Evolutionary conservation across 1,284 basidiomycete genomes (phyloP).

Genomic region (Ustilago cynodontis): DNA sequence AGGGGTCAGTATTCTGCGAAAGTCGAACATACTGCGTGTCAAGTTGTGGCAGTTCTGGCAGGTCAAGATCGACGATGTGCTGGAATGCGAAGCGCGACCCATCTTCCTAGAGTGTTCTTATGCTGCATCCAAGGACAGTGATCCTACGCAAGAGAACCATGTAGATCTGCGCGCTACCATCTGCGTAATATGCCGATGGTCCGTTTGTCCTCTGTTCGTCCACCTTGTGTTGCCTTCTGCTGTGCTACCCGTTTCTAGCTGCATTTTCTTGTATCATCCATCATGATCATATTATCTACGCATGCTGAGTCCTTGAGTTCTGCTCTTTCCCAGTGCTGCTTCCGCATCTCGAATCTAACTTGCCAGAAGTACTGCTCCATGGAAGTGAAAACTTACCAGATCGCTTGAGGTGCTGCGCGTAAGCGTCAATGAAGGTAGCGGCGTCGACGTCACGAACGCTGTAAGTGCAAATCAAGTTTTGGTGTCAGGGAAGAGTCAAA

Average conservation of each 20-base stretch:
- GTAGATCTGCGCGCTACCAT: neutral
- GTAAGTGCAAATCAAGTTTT: constrained; percentile 24
- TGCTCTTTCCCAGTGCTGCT: neutral
- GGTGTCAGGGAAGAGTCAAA: constrained; percentile 1
- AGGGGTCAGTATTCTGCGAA: constrained; percentile 7
- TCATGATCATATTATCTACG: neutral
- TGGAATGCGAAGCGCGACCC: neutral
- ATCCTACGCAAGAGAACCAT: no score
- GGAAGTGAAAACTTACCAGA: constrained; percentile 73
- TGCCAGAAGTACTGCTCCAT: constrained; percentile 11
- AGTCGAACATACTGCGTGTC: no score
- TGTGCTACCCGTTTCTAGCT: neutral
- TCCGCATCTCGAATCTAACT: neutral
- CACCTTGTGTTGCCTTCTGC: neutral
- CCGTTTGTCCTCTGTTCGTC: no score
- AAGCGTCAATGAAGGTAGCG: constrained; percentile 89
- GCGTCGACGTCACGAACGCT: constrained; percentile 74
- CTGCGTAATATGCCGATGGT: no score
- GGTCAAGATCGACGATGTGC: neutral
- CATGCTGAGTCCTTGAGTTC: no score
- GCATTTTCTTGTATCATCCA: neutral
- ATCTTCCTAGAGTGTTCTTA: neutral
- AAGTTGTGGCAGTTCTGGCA: no score
- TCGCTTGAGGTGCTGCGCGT: constrained; percentile 92
- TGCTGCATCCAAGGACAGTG: no score